A percentile compares a stretch with the other conserved stretches of the same genome.
Evolutionary conservation across 495 filamentous ascomycete genomes (phyloP).

Genomic region (Trichoderma reesei): DNA sequence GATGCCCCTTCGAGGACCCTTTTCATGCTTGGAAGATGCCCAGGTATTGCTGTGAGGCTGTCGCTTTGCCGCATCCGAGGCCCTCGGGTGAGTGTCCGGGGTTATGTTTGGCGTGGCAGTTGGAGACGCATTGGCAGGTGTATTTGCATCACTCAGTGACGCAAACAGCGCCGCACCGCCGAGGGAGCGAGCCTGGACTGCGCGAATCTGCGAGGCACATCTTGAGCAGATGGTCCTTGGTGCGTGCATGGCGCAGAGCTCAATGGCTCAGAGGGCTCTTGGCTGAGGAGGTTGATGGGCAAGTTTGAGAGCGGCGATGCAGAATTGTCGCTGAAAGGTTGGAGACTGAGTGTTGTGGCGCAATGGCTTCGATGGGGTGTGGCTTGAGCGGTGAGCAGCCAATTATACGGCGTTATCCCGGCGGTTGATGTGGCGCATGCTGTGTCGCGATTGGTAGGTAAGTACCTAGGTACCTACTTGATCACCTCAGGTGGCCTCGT

Average conservation of each 20-base stretch:
- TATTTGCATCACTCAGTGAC: not conserved
- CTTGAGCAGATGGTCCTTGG: conserved; percentile 1
- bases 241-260: conserved; percentile 7
- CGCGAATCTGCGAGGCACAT: not conserved
- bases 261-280: not conserved
- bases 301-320: not conserved
- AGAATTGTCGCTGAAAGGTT: not conserved
- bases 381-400: not conserved
- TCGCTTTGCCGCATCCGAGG: not conserved
- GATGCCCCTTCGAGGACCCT: not conserved
- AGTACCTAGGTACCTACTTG: no score
- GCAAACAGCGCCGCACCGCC: conserved; percentile 5
- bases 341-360: not conserved
- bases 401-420: not conserved
- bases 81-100: no score
- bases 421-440: not conserved
- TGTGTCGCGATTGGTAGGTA: no score
- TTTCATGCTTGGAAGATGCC: not conserved
- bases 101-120: not conserved
- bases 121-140: not conserved
- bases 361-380: not conserved
- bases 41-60: not conserved
- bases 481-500: no score
- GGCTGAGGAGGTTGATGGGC: not conserved
- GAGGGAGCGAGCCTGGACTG: not conserved